Evolutionary conservation across 441 rosid species (phyloP), one percentile per base, ranked within the genome.

Genomic region (Metrosideros polymorpha): DNA sequence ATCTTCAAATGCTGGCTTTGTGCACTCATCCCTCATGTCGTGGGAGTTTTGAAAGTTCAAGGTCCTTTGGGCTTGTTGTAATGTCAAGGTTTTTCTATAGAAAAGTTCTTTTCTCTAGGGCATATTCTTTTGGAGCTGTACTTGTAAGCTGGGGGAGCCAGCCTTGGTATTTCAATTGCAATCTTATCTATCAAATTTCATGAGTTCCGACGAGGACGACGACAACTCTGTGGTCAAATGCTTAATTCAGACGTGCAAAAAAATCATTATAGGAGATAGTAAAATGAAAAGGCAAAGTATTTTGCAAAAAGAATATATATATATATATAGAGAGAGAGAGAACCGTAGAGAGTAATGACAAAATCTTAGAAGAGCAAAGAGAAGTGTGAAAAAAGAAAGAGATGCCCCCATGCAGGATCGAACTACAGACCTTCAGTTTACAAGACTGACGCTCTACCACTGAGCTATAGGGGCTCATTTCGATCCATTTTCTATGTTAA

Each of bases 381-480:
- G 1, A 19, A 5, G 13, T 2, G 47, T 3, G 47, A 5, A 35
- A 35, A 5, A 4, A 25, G 14, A 6, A 0, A 12, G 8, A 5
- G 9, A 22, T 97, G 96, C 98, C 98, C 98, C 39, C 97, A 95
- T 94, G 95, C 97, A 97, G 96, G 98, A 96, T 96, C 98, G 98
- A 97, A 96, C 96, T 94, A 90, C 93, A 94, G 97, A 94, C 99
- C 97, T 97, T 94, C 98, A 94, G 97, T 94, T 95, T 95, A 92
- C 98, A 93, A 95, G 97, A 94, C 97, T 93, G 95, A 93, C 98
- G 96, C 98, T 94, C 98, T 94, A 94, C 99, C 98, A 96, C 98
- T 96, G 98, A 95, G 96, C 99, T 92, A 97, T 92, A 92, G 77
- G 94, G 96, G 98, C 97, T 71, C n/a, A 0, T 9, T 12, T 32